Conservation (phyloP, 345 rosid species). For the Tarenaya hassleriana region DNA sequence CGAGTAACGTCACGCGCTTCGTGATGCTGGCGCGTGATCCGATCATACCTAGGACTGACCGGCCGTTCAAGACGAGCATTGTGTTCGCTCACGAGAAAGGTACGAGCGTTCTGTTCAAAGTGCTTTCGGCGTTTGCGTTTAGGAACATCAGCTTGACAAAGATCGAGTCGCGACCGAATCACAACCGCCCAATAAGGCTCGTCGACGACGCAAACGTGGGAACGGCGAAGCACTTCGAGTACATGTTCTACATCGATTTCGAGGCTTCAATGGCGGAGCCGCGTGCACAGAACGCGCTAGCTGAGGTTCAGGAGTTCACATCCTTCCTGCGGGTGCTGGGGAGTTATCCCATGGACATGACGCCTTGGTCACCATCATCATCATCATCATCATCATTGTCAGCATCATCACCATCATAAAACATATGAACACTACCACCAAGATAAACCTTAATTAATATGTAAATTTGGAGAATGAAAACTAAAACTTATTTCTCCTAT, state of each 20-base stretch:
- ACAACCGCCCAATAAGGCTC: conserved; percentile 68
- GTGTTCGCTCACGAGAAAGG: conserved; percentile 97
- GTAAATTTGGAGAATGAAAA: no score
- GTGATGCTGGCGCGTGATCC: conserved; percentile 98
- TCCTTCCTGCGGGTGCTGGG: conserved; percentile 94
- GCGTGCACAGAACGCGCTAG: conserved; percentile 88
- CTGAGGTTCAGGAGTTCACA: conserved; percentile 96
- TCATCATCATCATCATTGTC: neutral
- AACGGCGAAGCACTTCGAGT: conserved; percentile 94
- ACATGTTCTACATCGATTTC: conserved; percentile 87
- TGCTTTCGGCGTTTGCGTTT: conserved; percentile 86
- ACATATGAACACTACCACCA: no score
- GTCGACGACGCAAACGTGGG: conserved; percentile 84
- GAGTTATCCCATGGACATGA: conserved; percentile 98
- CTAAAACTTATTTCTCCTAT: no score
- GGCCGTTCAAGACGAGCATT: conserved; percentile 95
- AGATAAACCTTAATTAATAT: no score
- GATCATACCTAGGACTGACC: conserved; percentile 82
- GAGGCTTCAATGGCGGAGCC: conserved; percentile 97
- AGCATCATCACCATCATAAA: conserved; percentile 16
- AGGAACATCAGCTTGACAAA: conserved; percentile 84
- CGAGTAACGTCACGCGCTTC: conserved; percentile 82
- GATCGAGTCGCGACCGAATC: conserved; percentile 92
- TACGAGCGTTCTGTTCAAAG: conserved; percentile 83
- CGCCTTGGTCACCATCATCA: conserved; percentile 66